phyloP scores from a whole-genome alignment of 1,139 yeast species.

The Blastobotrys elegans region DNA sequence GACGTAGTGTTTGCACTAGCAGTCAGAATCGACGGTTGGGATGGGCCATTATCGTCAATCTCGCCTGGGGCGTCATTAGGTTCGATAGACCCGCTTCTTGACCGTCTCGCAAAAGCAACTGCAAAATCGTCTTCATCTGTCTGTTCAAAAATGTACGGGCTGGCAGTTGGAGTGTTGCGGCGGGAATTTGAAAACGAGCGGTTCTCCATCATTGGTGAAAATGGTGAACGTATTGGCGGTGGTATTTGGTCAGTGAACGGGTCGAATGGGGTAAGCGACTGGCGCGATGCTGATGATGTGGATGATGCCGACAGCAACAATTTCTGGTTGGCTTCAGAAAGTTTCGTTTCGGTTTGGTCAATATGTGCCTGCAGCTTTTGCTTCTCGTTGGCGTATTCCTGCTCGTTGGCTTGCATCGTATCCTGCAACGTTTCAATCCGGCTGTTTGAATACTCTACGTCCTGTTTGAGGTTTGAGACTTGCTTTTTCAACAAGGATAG shows the following conservation, averaged over 20 bases:
- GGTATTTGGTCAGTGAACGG: neutral
- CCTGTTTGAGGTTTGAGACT: neutral
- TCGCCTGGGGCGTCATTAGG: constrained; percentile 11
- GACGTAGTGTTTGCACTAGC: constrained; percentile 5
- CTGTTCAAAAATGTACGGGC: neutral
- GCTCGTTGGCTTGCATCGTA: neutral
- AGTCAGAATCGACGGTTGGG: neutral
- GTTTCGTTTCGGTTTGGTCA: constrained; percentile 2
- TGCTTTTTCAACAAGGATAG: constrained; percentile 21
- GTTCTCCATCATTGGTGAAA: neutral
- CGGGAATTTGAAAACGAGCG: neutral
- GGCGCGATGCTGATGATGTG: neutral
- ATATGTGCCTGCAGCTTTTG: constrained; percentile 17
- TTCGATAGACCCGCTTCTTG: neutral
- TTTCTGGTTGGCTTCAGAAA: neutral
- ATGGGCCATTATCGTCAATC: neutral
- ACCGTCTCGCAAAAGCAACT: neutral
- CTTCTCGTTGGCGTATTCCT: constrained; percentile 10
- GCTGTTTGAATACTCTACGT: constrained; percentile 14
- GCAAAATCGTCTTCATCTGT: neutral
- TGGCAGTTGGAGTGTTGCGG: neutral
- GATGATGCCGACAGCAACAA: neutral
- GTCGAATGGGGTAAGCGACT: neutral
- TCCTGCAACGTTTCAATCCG: neutral
- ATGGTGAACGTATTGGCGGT: neutral